These are phyloP conservation scores for Chalaropsis ovoidea DNA, from an alignment of 2,329 filamentous ascomycete genomes.

Conservation along the genomic window DNA sequence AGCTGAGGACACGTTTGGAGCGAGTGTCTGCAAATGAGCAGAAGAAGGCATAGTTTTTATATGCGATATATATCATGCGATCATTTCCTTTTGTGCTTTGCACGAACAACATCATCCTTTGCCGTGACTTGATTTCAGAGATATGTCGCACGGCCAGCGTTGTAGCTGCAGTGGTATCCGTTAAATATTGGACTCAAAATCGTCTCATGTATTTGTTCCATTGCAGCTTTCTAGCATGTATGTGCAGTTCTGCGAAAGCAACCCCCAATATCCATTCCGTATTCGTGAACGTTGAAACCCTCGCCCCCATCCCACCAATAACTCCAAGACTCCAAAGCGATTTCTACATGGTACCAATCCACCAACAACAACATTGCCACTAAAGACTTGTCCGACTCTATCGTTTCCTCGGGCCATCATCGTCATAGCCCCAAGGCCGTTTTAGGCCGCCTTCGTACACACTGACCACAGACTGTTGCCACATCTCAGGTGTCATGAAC, in stretches of 20 bases:
- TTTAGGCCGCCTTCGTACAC: conserved; percentile 58
- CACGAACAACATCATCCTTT: no score
- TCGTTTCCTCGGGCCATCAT: conserved; percentile 29
- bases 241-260: neutral
- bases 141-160: no score
- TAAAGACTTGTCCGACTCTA: neutral
- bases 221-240: neutral
- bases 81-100: no score
- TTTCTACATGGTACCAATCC: neutral
- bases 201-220: neutral
- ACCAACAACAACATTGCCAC: neutral
- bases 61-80: neutral
- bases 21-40: conserved; percentile 19
- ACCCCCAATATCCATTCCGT: neutral
- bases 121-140: no score
- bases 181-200: neutral
- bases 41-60: neutral
- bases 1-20: conserved; percentile 32
- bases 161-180: neutral
- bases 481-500: conserved; percentile 62
- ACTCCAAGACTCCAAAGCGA: neutral
- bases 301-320: neutral
- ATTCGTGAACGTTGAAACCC: neutral
- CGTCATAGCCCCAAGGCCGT: conserved; percentile 50
- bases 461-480: conserved; percentile 60